Base-by-base conservation (phyloP, 2,329 filamentous ascomycete species). In the Clarireedia sp. region DNA sequence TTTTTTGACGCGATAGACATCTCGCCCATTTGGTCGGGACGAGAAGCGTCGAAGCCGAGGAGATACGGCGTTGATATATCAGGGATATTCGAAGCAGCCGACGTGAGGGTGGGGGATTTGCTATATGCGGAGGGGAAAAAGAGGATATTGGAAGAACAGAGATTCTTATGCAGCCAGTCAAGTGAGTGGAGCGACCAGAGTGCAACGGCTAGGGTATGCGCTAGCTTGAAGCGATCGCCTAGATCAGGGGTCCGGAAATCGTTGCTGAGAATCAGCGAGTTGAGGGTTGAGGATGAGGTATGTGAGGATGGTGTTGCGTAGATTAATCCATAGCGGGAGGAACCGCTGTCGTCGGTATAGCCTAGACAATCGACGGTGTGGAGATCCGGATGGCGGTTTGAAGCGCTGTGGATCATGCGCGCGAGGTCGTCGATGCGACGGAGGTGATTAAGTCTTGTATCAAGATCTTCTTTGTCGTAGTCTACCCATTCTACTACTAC, bases 111-210 rank as follows among this genome's bases (percentile, higher is more conserved):
- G 56, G 59, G 66, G 46, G 61, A 67, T 51, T 54, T 60, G 12
- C 57, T 66, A 60, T 69, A 66, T 21, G 69, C 68, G 0, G 72
- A 73, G 5, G 71, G 74, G 64, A 78, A 73, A 60, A 74, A 73
- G 21, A 74, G 64, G 29, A 75, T 68, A 53, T 73, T 74, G 9
- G 58, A 51, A 55, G 67, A 70, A 51, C 68, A 70, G 9, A 74
- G 63, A 1, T 70, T 70, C 59, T 75, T 75, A 62, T 75, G 77
- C 41, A 80, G 71, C 77, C 76, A 79, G 64, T 78, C 76, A 38
- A 79, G 72, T 1, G 75, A 75, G 62, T 79, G 77, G n/a, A 79
- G 72, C 16, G 74, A 75, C 70, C 74, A 75, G 9, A 77, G 64
- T 2, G 74, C 72, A 17, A 75, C 68, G 26, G 72, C 72, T 19